A percentile compares a stretch with the other conserved stretches of the same genome.
These are phyloP conservation scores for Verticillium zaregamsianum DNA, from an alignment of 2,329 filamentous ascomycete genomes.

Conservation along the genomic window DNA sequence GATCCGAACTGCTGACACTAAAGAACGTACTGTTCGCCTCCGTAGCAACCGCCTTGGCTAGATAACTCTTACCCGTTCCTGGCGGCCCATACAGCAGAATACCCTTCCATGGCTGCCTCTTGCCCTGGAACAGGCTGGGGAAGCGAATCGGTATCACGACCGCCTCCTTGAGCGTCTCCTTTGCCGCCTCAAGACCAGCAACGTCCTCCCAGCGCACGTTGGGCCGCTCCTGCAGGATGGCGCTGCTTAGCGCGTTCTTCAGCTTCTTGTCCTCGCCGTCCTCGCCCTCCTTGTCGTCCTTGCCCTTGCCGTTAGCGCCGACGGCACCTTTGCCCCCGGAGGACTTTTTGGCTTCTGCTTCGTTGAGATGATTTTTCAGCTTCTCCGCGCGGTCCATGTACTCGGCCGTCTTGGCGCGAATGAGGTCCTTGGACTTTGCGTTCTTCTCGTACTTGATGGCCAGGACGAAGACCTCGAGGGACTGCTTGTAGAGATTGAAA, in stretches of 20 bases:
- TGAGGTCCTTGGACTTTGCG: conserved; percentile 93
- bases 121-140: conserved; percentile 91
- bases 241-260: conserved; percentile 81
- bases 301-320: conserved; percentile 60
- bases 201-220: conserved; percentile 99
- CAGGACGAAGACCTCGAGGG: conserved; percentile 97
- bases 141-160: conserved; percentile 98
- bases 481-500: conserved; percentile 92
- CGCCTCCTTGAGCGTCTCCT: conserved; percentile 96
- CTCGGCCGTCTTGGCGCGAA: conserved; percentile 87
- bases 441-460: conserved; percentile 99
- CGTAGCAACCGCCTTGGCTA: conserved; percentile 95
- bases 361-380: conserved; percentile 83
- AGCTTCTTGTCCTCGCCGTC: conserved; percentile 96
- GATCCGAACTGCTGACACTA: conserved; percentile 92
- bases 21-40: conserved; percentile 99
- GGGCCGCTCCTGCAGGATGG: conserved; percentile 91
- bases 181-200: conserved; percentile 86
- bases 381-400: conserved; percentile 99
- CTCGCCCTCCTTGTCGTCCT: conserved; percentile 59
- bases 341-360: conserved; percentile 70
- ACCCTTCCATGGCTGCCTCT: conserved; percentile 96
- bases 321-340: conserved; percentile 61
- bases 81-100: conserved; percentile 95
- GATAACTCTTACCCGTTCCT: conserved; percentile 94